A percentile compares a stretch with the other conserved stretches of the same genome.
These are phyloP conservation scores for Candida nitratophila DNA, from an alignment of 805 yeast species.

Conservation along the genomic window DNA sequence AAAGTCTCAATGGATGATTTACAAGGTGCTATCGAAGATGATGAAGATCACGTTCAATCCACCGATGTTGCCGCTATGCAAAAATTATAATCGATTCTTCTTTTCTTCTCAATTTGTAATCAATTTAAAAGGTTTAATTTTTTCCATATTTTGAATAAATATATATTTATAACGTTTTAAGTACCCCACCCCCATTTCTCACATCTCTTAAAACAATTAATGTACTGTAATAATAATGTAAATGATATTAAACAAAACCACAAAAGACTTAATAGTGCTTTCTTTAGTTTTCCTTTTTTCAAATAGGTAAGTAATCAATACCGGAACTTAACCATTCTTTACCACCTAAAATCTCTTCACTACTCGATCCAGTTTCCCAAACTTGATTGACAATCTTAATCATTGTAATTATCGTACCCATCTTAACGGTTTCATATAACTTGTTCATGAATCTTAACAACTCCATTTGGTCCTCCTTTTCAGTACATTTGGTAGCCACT, in stretches of 20 bases:
- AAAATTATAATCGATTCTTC: constrained; percentile 60
- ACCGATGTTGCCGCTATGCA: constrained; percentile 98
- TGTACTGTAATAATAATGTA: too few relatives aligned
- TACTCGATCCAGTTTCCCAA: constrained; percentile 37
- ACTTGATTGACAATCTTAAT: constrained; percentile 35
- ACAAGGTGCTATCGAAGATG: constrained; percentile 72
- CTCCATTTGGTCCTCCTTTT: constrained; percentile 23
- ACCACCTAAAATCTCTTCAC: constrained; percentile 36
- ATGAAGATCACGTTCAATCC: constrained; percentile 99
- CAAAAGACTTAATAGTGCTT: too few relatives aligned
- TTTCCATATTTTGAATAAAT: too few relatives aligned
- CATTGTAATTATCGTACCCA: constrained; percentile 45
- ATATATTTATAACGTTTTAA: too few relatives aligned
- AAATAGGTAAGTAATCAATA: constrained; percentile 41
- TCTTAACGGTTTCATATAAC: constrained; percentile 40
- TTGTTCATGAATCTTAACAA: constrained; percentile 31
- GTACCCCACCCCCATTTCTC: too few relatives aligned
- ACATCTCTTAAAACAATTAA: too few relatives aligned
- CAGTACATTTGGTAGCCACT: constrained; percentile 37
- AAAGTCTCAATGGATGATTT: constrained; percentile 90
- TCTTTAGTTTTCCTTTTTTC: not conserved
- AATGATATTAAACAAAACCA: too few relatives aligned
- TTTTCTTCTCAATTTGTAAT: too few relatives aligned
- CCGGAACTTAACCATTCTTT: constrained; percentile 43
- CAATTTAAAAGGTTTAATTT: too few relatives aligned